Evolutionary conservation across 352 stramenopile species (phyloP).

Genomic region (Globisporangium ultimum): DNA sequence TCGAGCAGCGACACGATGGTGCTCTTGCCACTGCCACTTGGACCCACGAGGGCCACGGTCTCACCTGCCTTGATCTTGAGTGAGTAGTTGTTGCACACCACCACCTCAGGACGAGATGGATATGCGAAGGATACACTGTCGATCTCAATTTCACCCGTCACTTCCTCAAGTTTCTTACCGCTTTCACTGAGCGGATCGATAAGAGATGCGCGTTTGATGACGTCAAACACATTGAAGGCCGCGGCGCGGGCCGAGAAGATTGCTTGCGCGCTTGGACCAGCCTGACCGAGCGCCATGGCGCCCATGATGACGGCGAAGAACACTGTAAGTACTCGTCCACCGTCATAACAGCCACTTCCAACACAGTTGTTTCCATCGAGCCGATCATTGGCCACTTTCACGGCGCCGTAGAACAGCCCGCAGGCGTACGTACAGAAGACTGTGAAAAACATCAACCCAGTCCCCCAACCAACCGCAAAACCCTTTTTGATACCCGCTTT

Average conservation of each 20-base stretch:
- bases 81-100: slow-evolving; percentile 30
- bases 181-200: slow-evolving; percentile 38
- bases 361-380: slow-evolving; percentile 23
- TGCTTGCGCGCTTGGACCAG: slow-evolving; percentile 33
- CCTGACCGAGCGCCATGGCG: slow-evolving; percentile 33
- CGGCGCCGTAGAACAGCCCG: slow-evolving; percentile 76
- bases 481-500: slow-evolving; percentile 43
- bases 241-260: slow-evolving; percentile 32
- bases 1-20: slow-evolving; percentile 44
- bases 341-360: slow-evolving; percentile 33
- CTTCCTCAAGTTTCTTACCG: slow-evolving; percentile 20
- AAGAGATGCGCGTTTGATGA: slow-evolving; percentile 45
- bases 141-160: slow-evolving; percentile 16
- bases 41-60: slow-evolving; percentile 40
- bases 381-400: slow-evolving; percentile 57
- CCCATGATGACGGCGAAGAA: slow-evolving; percentile 59
- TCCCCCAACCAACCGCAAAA: slow-evolving; percentile 53
- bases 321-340: slow-evolving; percentile 36
- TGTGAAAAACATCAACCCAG: slow-evolving; percentile 60
- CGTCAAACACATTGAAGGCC: slow-evolving; percentile 41
- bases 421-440: slow-evolving; percentile 72
- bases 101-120: slow-evolving; percentile 24
- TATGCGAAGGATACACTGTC: slow-evolving; percentile 54
- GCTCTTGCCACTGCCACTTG: slow-evolving; percentile 48
- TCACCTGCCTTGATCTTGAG: slow-evolving; percentile 33